These are phyloP conservation scores for Conringia planisiliqua DNA, from an alignment of 345 rosid species.

Conservation along the genomic window DNA sequence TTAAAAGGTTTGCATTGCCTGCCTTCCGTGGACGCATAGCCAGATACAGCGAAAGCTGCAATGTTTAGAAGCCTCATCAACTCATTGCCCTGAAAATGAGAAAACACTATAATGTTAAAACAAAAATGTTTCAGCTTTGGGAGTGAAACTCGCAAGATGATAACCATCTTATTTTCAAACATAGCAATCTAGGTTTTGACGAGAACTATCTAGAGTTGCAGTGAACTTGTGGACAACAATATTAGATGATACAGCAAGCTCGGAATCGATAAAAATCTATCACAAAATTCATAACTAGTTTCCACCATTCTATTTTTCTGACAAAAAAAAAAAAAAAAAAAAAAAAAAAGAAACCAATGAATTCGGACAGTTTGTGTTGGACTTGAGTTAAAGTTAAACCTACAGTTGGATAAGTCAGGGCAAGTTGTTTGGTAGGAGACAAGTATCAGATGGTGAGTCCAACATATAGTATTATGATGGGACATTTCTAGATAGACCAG, in stretches of 20 bases:
- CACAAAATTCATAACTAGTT: background rate
- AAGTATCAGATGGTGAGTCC: background rate
- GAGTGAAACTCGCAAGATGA: background rate
- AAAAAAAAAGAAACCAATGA: background rate
- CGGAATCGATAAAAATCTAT: background rate
- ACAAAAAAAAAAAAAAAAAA: background rate
- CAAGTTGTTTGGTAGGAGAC: slow-evolving; percentile 10
- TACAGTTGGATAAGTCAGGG: slow-evolving; percentile 1
- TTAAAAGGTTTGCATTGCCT: slow-evolving; percentile 98
- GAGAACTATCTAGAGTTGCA: background rate
- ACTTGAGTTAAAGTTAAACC: background rate
- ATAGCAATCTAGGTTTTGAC: background rate
- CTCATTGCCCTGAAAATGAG: slow-evolving; percentile 75
- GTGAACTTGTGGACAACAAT: background rate
- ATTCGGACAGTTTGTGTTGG: background rate
- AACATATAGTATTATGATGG: background rate
- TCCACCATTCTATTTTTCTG: background rate
- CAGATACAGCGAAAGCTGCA: slow-evolving; percentile 99
- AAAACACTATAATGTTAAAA: slow-evolving; percentile 20
- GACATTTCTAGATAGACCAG: background rate
- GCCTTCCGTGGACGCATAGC: slow-evolving; percentile 98
- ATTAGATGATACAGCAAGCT: background rate
- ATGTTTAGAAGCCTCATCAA: slow-evolving; percentile 91
- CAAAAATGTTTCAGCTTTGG: background rate
- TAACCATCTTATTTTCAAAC: background rate